Evolutionary conservation across 1,284 basidiomycete genomes (phyloP).

Genomic region (Pseudozyma flocculosa): DNA sequence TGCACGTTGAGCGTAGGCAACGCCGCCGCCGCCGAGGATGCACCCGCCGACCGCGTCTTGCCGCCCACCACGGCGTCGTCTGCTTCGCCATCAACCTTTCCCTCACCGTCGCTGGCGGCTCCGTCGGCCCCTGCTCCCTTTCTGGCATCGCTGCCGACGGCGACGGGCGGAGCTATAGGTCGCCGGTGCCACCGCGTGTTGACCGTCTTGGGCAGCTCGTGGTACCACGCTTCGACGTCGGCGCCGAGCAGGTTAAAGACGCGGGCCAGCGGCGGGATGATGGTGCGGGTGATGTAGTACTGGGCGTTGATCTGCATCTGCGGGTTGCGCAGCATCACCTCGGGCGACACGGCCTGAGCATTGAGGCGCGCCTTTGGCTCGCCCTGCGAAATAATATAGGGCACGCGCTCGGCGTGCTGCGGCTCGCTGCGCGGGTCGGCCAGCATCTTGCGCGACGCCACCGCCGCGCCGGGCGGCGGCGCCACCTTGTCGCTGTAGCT

Average conservation of each 20-base stretch:
- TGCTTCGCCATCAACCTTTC: not conserved
- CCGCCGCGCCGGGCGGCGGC: constrained; percentile 85
- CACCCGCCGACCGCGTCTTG: not conserved
- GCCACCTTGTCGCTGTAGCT: constrained; percentile 70
- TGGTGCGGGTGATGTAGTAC: constrained; percentile 86
- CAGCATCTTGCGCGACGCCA: constrained; percentile 75
- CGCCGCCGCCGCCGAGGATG: constrained; percentile 40
- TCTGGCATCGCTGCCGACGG: too few relatives aligned
- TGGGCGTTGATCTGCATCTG: constrained; percentile 71
- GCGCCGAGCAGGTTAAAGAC: constrained; percentile 90
- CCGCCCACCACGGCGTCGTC: not conserved
- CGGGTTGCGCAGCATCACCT: constrained; percentile 74
- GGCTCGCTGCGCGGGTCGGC: constrained; percentile 79
- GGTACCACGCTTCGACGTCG: constrained; percentile 83
- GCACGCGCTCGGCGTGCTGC: constrained; percentile 89
- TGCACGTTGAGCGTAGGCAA: constrained; percentile 71
- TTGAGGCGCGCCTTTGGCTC: constrained; percentile 71
- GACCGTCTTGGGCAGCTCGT: constrained; percentile 70
- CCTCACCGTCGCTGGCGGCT: not conserved
- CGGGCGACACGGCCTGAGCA: constrained; percentile 77
- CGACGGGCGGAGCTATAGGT: constrained; percentile 6
- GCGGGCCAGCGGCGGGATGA: constrained; percentile 85
- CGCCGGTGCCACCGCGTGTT: constrained; percentile 20
- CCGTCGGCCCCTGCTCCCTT: too few relatives aligned
- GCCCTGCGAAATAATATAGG: constrained; percentile 80